A percentile compares a stretch with the other conserved stretches of the same genome.
phyloP scores from a whole-genome alignment of 2,329 filamentous ascomycete species.

The Venturia asperata region DNA sequence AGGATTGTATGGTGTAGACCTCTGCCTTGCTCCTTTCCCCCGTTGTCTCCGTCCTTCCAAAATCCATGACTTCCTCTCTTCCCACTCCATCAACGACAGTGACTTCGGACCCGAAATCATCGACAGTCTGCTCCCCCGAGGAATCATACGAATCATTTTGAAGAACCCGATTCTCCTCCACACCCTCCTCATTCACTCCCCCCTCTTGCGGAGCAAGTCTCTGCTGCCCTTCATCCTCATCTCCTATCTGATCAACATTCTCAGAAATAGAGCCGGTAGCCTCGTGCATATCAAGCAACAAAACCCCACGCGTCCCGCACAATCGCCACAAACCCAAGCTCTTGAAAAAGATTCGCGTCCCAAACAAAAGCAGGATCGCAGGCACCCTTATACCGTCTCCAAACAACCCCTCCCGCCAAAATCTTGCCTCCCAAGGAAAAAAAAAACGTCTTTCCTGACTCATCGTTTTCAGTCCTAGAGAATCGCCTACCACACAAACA shows the following conservation, averaged over 20 bases:
- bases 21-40: not conserved
- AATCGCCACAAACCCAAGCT: conserved; percentile 1
- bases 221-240: not conserved
- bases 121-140: not conserved
- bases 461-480: not conserved
- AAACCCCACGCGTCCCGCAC: not conserved
- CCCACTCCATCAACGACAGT: not conserved
- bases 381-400: not conserved
- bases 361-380: too few relatives aligned
- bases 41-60: not conserved
- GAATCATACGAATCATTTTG: not conserved
- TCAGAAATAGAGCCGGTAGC: not conserved
- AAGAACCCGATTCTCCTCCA: not conserved
- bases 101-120: not conserved
- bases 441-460: not conserved
- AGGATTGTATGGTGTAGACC: not conserved
- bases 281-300: conserved; percentile 7
- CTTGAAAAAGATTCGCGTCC: not conserved
- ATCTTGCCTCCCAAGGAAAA: not conserved
- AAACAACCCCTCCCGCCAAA: too few relatives aligned
- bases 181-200: not conserved
- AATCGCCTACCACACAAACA: too few relatives aligned
- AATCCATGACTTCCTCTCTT: not conserved
- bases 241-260: not conserved
- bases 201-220: not conserved